Evolutionary conservation across 1,284 basidiomycete species (phyloP), one percentile per base, ranked within the genome.

Genomic region (Microbotryomycetes sp.): DNA sequence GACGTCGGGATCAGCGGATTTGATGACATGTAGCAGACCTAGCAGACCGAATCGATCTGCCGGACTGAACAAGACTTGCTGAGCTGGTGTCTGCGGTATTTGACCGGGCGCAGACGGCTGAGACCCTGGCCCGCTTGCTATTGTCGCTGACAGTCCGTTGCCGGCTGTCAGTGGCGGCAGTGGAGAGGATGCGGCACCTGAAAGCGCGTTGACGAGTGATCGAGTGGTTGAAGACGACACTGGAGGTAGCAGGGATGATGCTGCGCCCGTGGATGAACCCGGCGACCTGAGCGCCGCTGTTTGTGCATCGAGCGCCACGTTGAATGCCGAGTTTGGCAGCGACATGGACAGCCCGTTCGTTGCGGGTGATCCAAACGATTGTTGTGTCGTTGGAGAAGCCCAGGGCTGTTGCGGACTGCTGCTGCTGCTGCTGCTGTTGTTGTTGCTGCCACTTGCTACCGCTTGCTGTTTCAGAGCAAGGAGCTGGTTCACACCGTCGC

Each of bases 11-110:
- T 97, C 90, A 25, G 62, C 85, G 76, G 85, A 89, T 80, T 92
- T 92, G 77, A 97, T 93, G 80, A 93, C 84, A 61, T 88, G 86
- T 63, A 98, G 79, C 64, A 98, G 78, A 3, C 90, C 91, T 55
- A 96, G 77, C 45, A 98, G 79, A 0, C 94, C 94, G 86, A 93
- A 98, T 68, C 92, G 84, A 77, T 98, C 94, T 59, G 93, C 94
- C 0, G 94, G 90, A 57, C 88, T 91, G 69, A 89, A 85, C 56
- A 97, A 81, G 22, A 98, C 85, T 78, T 98, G 94, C 75, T 97
- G 90, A 47, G 92, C 92, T 0, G 94, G 92, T 62, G 92, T 66
- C 42, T 69, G 67, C 1, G 66, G 60, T 4, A 62, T 36, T 59
- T 50, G 42, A 59, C 54, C 36, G 19, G 36, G 19, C 12, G 36